phyloP scores from a whole-genome alignment of 305 asterid genomes.

The Fraxinus latifolia region DNA sequence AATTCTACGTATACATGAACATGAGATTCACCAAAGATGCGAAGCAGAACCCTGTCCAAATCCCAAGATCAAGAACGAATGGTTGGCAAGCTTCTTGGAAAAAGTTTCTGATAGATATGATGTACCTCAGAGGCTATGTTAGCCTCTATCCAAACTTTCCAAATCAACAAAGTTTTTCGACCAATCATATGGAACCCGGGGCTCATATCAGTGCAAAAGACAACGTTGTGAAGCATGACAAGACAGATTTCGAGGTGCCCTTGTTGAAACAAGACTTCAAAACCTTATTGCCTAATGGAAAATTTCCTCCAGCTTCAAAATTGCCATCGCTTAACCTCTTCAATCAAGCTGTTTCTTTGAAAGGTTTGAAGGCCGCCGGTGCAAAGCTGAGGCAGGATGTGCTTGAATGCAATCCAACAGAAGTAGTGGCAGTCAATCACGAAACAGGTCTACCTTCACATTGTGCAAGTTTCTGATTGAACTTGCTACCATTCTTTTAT shows the following conservation, averaged over 20 bases:
- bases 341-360: constrained; percentile 76
- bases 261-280: constrained; percentile 64
- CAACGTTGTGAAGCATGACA: constrained; percentile 70
- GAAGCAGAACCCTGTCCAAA: constrained; percentile 82
- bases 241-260: constrained; percentile 82
- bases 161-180: constrained; percentile 75
- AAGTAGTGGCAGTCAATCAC: constrained; percentile 49
- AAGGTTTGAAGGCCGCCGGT: constrained; percentile 82
- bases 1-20: constrained; percentile 91
- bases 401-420: constrained; percentile 51
- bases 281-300: constrained; percentile 58
- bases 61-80: constrained; percentile 89
- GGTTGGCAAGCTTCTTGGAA: constrained; percentile 99
- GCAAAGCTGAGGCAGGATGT: constrained; percentile 79
- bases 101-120: constrained; percentile 87
- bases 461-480: constrained; percentile 60
- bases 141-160: constrained; percentile 86
- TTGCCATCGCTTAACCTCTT: constrained; percentile 75
- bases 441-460: constrained; percentile 79
- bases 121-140: constrained; percentile 83
- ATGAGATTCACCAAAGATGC: constrained; percentile 83
- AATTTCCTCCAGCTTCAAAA: constrained; percentile 77
- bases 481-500: neutral
- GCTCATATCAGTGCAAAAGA: constrained; percentile 86
- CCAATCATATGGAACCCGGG: constrained; percentile 98